Evolutionary conservation across 208 protist species (phyloP), one percentile per base, ranked within the genome.

Genomic region (Vickermania spadyakhi): DNA sequence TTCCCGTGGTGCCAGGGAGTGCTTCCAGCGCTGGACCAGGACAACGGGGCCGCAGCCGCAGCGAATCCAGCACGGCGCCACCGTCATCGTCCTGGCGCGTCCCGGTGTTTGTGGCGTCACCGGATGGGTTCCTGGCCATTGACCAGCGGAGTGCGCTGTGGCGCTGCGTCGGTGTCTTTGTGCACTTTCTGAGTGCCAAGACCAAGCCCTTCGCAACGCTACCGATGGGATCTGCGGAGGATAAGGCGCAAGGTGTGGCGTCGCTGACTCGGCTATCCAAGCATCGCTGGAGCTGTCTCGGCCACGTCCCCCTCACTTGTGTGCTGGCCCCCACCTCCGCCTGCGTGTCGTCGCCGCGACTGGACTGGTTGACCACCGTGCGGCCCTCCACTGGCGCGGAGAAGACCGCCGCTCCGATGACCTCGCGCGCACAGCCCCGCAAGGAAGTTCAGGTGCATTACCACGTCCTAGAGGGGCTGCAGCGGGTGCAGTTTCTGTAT

Each of bases 101-200:
- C 7, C 25, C 51, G n/a, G 51, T 28, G 21, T 55, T 87, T 14
- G 64, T 90, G 5, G 66, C 70, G 3, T 80, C 83, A 0, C 66
- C 73, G 4, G 66, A 69, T 5, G 68, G 66, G 4, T 81, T 91
- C 52, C 49, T 85, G 23, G 52, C 56, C 0, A 66, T 80, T 22
- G 77, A 91, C 57, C 72, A 66, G 30, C 67, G 79, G 27, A 86
- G 77, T 66, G 84, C 79, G 26, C 60, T 91, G 28, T 91, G 84
- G 84, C 84, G 84, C 54, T 76, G 72, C 66, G 67, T 91, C 45
- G 77, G 75, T 18, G 65, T 64, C n/a, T 79, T 70, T 61, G 64
- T 64, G 28, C n/a, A 64, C 68, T 22, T 65, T 68, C 25, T 64
- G 53, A 0, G 31, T 30, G 5, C 26, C 51, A 11, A 45, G 52